Conservation (phyloP, 331 rosid genomes). For the Erythrophleum ivorense region DNA sequence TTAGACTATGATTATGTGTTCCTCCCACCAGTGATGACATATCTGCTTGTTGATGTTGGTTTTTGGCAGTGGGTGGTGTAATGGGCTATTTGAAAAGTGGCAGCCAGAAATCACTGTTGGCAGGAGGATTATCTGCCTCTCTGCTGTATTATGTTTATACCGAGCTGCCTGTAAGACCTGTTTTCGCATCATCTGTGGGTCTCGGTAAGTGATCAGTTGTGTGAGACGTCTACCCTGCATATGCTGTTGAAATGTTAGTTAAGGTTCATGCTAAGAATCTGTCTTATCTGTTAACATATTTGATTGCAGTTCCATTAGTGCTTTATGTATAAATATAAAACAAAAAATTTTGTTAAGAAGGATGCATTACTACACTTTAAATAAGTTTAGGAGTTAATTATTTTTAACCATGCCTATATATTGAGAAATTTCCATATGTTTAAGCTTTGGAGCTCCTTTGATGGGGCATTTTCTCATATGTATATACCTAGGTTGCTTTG, state of each 20-base stretch:
- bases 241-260: conserved; percentile 15
- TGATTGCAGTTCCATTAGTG: conserved; percentile 15
- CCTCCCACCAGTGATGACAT: not conserved
- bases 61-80: conserved; percentile 80
- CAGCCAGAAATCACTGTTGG: conserved; percentile 88
- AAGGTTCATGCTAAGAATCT: conserved; percentile 1
- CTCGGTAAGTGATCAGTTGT: conserved; percentile 68
- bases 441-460: conserved; percentile 13
- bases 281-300: not conserved
- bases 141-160: conserved; percentile 64
- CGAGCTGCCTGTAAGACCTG: conserved; percentile 78
- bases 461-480: not conserved
- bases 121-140: conserved; percentile 83
- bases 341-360: not conserved
- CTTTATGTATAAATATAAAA: not conserved
- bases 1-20: not conserved
- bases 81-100: conserved; percentile 95
- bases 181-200: conserved; percentile 84
- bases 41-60: not conserved
- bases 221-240: conserved; percentile 21
- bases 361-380: not conserved
- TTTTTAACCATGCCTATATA: conserved; percentile 2
- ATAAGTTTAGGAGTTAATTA: not conserved
- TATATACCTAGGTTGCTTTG: not conserved
- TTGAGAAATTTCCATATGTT: not conserved